Evolutionary conservation across 495 filamentous ascomycete genomes (phyloP).

Genomic region (Aspergillus sparsus): DNA sequence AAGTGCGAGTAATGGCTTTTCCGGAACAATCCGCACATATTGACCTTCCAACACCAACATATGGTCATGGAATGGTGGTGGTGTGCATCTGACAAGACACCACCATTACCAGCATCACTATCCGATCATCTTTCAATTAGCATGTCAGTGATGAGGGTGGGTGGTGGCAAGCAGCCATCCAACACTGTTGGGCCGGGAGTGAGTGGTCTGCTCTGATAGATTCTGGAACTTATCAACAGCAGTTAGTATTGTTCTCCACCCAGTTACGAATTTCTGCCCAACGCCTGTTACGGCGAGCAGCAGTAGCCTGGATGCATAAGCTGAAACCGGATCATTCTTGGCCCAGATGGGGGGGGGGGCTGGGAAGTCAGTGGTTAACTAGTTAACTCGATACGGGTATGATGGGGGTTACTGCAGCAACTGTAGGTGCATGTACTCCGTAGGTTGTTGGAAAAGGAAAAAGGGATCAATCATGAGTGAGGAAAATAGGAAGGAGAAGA

Average conservation of each 20-base stretch:
- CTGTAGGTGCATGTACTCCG: background rate
- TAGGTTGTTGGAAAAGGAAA: background rate
- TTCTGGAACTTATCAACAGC: background rate
- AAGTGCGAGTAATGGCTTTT: background rate
- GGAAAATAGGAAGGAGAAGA: conserved; percentile 9
- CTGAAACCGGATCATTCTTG: conserved; percentile 17
- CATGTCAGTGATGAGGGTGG: background rate
- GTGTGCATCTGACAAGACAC: no score
- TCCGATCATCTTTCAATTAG: no score
- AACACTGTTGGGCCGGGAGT: background rate
- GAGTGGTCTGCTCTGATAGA: background rate
- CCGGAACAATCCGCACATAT: background rate
- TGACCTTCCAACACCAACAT: no score
- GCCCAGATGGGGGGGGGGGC: conserved; percentile 3
- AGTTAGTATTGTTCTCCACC: conserved; percentile 8
- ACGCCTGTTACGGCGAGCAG: conserved; percentile 35
- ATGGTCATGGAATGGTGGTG: background rate
- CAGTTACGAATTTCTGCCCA: conserved; percentile 40
- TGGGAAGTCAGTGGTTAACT: no score
- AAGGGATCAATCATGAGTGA: conserved; percentile 8
- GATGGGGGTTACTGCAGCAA: conserved; percentile 15
- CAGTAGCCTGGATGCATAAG: conserved; percentile 37
- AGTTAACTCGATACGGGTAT: conserved; percentile 10
- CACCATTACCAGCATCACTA: no score
- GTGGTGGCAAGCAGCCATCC: background rate